Base-by-base conservation (phyloP, 495 filamentous ascomycete genomes). In the Aspergillus biplanus region DNA sequence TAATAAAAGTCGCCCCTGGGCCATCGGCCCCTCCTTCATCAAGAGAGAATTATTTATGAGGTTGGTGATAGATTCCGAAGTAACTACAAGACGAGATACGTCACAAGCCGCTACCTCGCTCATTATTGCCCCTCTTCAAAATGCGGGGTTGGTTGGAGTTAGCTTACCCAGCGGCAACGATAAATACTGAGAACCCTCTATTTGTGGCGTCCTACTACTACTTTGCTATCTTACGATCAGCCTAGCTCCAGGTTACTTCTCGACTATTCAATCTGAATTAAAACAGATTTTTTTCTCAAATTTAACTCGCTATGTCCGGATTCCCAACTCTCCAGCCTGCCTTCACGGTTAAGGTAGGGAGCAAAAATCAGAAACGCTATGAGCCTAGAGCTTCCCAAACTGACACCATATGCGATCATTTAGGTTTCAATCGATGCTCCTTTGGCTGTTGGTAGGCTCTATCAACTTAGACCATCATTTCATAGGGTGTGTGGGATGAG, bases 201-300 rank as follows among this genome's bases (percentile, higher is more conserved):
- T n/a, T 50, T 96, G 21, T 2, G 21, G 2, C 21, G 21, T 27
- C 21, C 21, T 27, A 96, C 88, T n/a, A n/a, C n/a, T 78, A 96
- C 88, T 62, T 83, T 76, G 0, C 21, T 44, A 44, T 15, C 8
- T 44, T 15, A 44, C 3, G 4, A 44, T 44, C n/a, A 44, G 39
- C 39, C n/a, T 44, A 0, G 11, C 39, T 44, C 39, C n/a, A 15
- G 2, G 21, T 27, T 27, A 27, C 21, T 15, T 44, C 39, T 7
- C 39, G n/a, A 44, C 4, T 15, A 11, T 39, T 13, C 13, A 44
- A 11, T 15, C n/a, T 44, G 39, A 44, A 7, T 44, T 44, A 44
- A 44, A 11, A 13, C 39, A 44, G 11, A 12, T 15, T 15, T 13
- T 33, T 42, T 48, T 18, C 39, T 44, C 53, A 56, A 58, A 12